phyloP scores from a whole-genome alignment of 495 filamentous ascomycete species.

The Letharia lupina region DNA sequence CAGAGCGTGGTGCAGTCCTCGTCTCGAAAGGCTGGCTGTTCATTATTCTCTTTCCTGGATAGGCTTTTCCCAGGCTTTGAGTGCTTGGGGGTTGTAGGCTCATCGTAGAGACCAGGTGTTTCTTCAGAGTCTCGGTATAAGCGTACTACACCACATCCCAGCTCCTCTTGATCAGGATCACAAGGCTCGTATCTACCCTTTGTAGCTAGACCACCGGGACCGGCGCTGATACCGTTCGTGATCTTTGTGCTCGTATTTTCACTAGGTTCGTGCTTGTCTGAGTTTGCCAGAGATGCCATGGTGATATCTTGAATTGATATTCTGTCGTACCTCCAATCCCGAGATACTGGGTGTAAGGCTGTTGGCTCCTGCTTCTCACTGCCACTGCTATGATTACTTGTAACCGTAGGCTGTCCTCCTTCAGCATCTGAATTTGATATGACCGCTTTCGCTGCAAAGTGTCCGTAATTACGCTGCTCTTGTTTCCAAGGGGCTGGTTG shows the following conservation, averaged over 20 bases:
- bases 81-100: slow-evolving; percentile 19
- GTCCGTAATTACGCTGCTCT: neutral
- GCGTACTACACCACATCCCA: slow-evolving; percentile 90
- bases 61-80: slow-evolving; percentile 15
- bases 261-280: slow-evolving; percentile 19
- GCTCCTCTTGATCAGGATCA: slow-evolving; percentile 66
- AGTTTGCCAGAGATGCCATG: slow-evolving; percentile 39
- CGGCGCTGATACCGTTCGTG: slow-evolving; percentile 42
- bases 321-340: slow-evolving; percentile 56
- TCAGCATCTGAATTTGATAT: neutral
- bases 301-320: slow-evolving; percentile 61
- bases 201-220: slow-evolving; percentile 50
- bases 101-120: slow-evolving; percentile 45
- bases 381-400: neutral
- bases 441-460: neutral
- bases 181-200: slow-evolving; percentile 74
- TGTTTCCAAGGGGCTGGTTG: neutral
- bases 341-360: slow-evolving; percentile 24
- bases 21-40: slow-evolving; percentile 33
- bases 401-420: neutral
- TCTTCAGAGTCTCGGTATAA: slow-evolving; percentile 81
- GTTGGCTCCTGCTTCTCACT: neutral
- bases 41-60: slow-evolving; percentile 15
- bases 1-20: slow-evolving; percentile 83
- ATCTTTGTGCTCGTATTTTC: slow-evolving; percentile 30